These are phyloP conservation scores for Blastobotrys capitulatus DNA, from an alignment of 1,139 yeast genomes.

Conservation along the genomic window DNA sequence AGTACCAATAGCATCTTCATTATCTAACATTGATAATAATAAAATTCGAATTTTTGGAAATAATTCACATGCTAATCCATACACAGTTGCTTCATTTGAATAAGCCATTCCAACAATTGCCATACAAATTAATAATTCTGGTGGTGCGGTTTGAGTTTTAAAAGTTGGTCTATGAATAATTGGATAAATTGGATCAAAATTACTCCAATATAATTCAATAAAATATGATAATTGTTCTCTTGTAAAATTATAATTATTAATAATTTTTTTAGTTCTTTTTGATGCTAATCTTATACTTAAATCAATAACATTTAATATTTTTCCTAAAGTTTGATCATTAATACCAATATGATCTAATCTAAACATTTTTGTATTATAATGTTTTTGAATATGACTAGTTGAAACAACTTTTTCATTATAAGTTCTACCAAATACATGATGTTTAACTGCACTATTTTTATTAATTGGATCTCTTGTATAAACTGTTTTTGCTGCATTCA, in stretches of 20 bases:
- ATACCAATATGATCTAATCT: constrained; percentile 7
- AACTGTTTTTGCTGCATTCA: constrained; percentile 12
- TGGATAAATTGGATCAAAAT: constrained; percentile 34
- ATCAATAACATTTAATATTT: constrained; percentile 17
- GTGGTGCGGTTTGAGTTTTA: constrained; percentile 25
- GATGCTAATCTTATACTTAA: constrained; percentile 13
- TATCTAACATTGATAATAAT: constrained; percentile 25
- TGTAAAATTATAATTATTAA: constrained; percentile 12
- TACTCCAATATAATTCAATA: constrained; percentile 31
- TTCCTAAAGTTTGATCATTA: constrained; percentile 2
- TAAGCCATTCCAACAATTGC: constrained; percentile 36
- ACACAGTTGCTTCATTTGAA: constrained; percentile 23
- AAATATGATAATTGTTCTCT: constrained; percentile 19
- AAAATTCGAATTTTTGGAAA: constrained; percentile 25
- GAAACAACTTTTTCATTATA: constrained; percentile 1
- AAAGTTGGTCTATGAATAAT: constrained; percentile 35
- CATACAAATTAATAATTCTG: constrained; percentile 31
- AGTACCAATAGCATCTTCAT: constrained; percentile 1
- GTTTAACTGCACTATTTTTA: constrained; percentile 11
- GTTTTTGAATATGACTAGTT: not conserved
- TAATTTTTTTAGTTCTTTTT: constrained; percentile 6
- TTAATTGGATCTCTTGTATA: constrained; percentile 11
- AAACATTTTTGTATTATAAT: not conserved
- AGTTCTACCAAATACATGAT: constrained; percentile 15
- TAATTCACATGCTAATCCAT: constrained; percentile 24